Percentiles rank a stretch among this genome's conserved stretches.
Evolutionary conservation across 1,139 yeast genomes (phyloP).

Genomic region (Taphrina populina): DNA sequence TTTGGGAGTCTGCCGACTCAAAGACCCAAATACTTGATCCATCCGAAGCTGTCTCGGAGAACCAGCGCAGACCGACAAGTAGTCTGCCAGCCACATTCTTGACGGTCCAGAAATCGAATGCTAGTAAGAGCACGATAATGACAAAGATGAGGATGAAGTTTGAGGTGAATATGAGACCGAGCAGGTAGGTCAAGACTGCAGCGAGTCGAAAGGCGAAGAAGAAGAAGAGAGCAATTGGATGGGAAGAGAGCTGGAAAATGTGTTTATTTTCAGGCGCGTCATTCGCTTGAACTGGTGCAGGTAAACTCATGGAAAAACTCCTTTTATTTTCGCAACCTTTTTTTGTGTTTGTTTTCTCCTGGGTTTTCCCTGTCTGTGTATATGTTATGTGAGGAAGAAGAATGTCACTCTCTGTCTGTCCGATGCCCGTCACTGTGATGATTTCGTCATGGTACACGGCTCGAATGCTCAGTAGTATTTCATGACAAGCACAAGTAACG

Average conservation of each 20-base stretch:
- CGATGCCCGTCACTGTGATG: too few relatives aligned
- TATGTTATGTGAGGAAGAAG: too few relatives aligned
- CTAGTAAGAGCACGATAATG: conserved; percentile 65
- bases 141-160: conserved; percentile 77
- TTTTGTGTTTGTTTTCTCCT: too few relatives aligned
- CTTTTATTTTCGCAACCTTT: too few relatives aligned
- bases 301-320: conserved; percentile 31
- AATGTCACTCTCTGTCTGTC: too few relatives aligned
- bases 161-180: conserved; percentile 66
- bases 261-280: background rate
- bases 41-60: conserved; percentile 52
- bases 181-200: conserved; percentile 64
- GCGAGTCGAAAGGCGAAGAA: conserved; percentile 62
- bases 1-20: conserved; percentile 77
- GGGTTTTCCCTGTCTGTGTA: too few relatives aligned
- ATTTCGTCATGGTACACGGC: too few relatives aligned
- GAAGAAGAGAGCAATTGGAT: conserved; percentile 70
- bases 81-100: conserved; percentile 88
- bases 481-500: too few relatives aligned
- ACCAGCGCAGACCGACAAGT: conserved; percentile 87
- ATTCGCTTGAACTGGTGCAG: conserved; percentile 13
- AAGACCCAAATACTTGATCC: conserved; percentile 86
- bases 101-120: conserved; percentile 91
- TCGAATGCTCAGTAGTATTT: too few relatives aligned
- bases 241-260: conserved; percentile 56